Evolutionary conservation across 371 early-diverging fungal species (phyloP).

Genomic region (Haplosporangium sp.): DNA sequence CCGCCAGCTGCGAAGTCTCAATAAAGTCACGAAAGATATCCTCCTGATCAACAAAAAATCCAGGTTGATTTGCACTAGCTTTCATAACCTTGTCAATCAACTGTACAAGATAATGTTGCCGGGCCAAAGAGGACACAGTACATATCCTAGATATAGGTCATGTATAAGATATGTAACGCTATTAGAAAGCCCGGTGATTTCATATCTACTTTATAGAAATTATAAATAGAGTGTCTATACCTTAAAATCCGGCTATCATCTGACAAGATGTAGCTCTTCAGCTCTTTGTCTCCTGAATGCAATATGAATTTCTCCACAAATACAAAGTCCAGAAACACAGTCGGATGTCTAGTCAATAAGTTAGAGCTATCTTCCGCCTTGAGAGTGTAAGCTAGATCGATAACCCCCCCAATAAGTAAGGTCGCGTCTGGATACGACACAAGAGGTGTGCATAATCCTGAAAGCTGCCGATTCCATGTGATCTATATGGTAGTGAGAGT

Average conservation of each 20-base stretch:
- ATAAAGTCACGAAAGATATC: neutral
- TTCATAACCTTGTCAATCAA: constrained; percentile 16
- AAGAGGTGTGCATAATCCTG: constrained; percentile 28
- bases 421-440: neutral
- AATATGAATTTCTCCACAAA: constrained; percentile 15
- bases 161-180: no score
- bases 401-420: neutral
- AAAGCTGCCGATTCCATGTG: constrained; percentile 33
- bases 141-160: constrained; percentile 11
- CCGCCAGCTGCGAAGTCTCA: constrained; percentile 7
- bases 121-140: constrained; percentile 12
- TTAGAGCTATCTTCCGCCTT: neutral
- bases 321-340: constrained; percentile 1
- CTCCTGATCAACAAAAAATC: constrained; percentile 4
- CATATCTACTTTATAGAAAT: no score
- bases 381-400: constrained; percentile 11
- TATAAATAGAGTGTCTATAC: neutral
- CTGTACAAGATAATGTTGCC: constrained; percentile 5
- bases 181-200: no score
- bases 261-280: neutral
- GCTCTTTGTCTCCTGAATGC: neutral
- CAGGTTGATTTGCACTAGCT: neutral
- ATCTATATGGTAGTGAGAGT: constrained; percentile 1
- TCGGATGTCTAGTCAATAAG: no score
- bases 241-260: neutral